phyloP scores from a whole-genome alignment of 1,139 yeast species.

The Diutina ranongensis region DNA sequence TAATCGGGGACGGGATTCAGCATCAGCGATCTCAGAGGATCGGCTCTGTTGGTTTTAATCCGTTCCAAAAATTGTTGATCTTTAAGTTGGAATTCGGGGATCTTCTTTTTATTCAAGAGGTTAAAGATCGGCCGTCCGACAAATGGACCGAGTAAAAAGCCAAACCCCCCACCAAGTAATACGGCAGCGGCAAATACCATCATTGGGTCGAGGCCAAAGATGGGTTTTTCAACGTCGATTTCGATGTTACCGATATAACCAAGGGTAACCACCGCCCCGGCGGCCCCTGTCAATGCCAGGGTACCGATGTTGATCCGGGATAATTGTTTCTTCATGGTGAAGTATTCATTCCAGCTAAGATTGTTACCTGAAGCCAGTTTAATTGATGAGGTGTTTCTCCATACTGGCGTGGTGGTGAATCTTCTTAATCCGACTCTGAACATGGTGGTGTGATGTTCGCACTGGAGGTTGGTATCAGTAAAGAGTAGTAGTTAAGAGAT shows the following conservation, averaged over 20 bases:
- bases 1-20: slow-evolving; percentile 96
- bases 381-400: not conserved
- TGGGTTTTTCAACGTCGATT: slow-evolving; percentile 70
- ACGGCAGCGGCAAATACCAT: slow-evolving; percentile 63
- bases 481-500: no score
- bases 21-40: slow-evolving; percentile 86
- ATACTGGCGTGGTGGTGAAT: not conserved
- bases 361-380: not conserved
- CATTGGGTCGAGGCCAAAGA: slow-evolving; percentile 81
- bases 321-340: slow-evolving; percentile 62
- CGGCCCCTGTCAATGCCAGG: slow-evolving; percentile 55
- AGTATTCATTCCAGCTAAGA: slow-evolving; percentile 72
- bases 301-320: slow-evolving; percentile 58
- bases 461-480: not conserved
- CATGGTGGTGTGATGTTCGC: not conserved
- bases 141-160: slow-evolving; percentile 76
- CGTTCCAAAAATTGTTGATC: slow-evolving; percentile 67
- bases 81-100: slow-evolving; percentile 40
- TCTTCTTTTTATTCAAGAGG: slow-evolving; percentile 34
- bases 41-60: slow-evolving; percentile 71
- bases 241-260: slow-evolving; percentile 67
- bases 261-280: slow-evolving; percentile 66
- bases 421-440: slow-evolving; percentile 4
- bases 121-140: slow-evolving; percentile 66
- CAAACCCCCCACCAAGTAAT: slow-evolving; percentile 60